A percentile compares a stretch with the other conserved stretches of the same genome.
Evolutionary conservation across 345 rosid genomes (phyloP).

Genomic region (Microcos paniculata): DNA sequence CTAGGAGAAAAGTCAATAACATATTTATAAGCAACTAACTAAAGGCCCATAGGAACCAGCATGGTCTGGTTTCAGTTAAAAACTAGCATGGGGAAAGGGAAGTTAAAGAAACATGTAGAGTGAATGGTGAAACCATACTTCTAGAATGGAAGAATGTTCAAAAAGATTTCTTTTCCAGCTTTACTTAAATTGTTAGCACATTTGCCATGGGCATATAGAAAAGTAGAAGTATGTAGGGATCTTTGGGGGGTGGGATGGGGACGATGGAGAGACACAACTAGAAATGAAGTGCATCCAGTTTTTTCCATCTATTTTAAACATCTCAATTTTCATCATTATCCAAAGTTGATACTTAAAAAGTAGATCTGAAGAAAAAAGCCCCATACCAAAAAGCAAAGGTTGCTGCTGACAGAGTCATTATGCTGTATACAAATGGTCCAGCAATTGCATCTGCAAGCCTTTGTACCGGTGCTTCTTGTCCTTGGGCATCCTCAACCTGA

Average conservation of each 20-base stretch:
- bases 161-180: neutral
- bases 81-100: neutral
- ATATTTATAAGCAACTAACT: neutral
- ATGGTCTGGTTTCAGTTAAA: neutral
- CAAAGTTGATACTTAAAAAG: constrained; percentile 8
- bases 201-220: neutral
- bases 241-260: neutral
- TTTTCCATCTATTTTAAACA: neutral
- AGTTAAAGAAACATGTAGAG: neutral
- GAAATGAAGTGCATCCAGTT: neutral
- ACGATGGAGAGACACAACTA: neutral
- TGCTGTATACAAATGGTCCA: constrained; percentile 87
- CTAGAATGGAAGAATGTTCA: neutral
- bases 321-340: neutral
- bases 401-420: constrained; percentile 80
- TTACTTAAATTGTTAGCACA: neutral
- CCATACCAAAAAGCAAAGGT: constrained; percentile 91
- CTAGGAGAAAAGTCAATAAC: neutral
- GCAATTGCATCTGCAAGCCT: constrained; percentile 95
- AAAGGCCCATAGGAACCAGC: neutral
- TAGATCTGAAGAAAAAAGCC: constrained; percentile 18
- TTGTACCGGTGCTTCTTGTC: constrained; percentile 92
- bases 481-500: constrained; percentile 97
- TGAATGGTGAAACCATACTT: neutral
- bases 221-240: neutral